These are phyloP conservation scores for Lanmaoa rubissima DNA, from an alignment of 768 basidiomycete species.

Conservation along the genomic window DNA sequence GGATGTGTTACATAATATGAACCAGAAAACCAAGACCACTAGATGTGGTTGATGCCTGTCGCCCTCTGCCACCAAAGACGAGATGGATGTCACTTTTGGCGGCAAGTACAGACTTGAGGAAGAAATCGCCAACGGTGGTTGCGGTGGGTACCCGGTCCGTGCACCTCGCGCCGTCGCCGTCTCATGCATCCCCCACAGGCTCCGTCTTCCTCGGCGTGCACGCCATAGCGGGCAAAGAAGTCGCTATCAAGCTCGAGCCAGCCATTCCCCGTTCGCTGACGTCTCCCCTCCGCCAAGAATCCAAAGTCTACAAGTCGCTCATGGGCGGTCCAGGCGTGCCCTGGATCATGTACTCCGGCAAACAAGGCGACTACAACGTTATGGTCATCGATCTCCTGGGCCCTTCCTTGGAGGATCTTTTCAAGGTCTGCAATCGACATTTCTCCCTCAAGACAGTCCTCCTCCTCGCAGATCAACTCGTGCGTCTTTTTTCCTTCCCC, in stretches of 20 bases:
- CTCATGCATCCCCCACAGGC: slow-evolving; percentile 39
- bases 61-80: slow-evolving; percentile 14
- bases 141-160: slow-evolving; percentile 63
- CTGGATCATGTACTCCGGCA: slow-evolving; percentile 90
- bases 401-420: slow-evolving; percentile 82
- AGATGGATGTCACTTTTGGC: slow-evolving; percentile 51
- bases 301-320: slow-evolving; percentile 88
- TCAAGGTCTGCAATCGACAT: slow-evolving; percentile 86
- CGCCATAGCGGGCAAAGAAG: slow-evolving; percentile 78
- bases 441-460: slow-evolving; percentile 95
- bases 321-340: slow-evolving; percentile 89
- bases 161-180: slow-evolving; percentile 1
- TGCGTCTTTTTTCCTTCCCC: slow-evolving; percentile 39
- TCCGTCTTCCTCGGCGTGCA: slow-evolving; percentile 79
- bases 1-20: slow-evolving; percentile 24
- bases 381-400: slow-evolving; percentile 97
- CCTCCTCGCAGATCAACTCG: slow-evolving; percentile 91
- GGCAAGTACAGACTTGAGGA: slow-evolving; percentile 78
- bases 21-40: slow-evolving; percentile 9
- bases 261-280: slow-evolving; percentile 43
- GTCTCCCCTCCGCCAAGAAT: slow-evolving; percentile 82
- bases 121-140: slow-evolving; percentile 79
- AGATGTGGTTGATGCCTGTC: neutral
- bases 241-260: slow-evolving; percentile 81
- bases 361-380: slow-evolving; percentile 93